These are phyloP conservation scores for Talaromyces sp. DNA, from an alignment of 2,329 filamentous ascomycete genomes.

Conservation along the genomic window DNA sequence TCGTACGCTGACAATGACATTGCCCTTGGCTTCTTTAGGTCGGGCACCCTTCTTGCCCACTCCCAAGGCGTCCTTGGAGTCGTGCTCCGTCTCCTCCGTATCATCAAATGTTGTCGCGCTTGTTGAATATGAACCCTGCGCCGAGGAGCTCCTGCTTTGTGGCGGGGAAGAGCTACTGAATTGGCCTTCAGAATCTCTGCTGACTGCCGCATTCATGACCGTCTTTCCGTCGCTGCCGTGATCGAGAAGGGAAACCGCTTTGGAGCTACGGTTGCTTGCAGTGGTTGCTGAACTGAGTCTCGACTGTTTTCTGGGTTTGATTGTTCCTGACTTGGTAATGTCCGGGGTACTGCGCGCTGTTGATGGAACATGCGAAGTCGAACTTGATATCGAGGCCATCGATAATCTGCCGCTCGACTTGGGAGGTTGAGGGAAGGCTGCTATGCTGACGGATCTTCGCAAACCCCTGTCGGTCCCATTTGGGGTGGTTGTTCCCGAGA, in stretches of 20 bases:
- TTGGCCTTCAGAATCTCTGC: constrained; percentile 69
- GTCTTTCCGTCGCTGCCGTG: constrained; percentile 74
- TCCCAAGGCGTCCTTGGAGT: constrained; percentile 53
- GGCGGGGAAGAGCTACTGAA: constrained; percentile 77
- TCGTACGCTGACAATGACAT: constrained; percentile 91
- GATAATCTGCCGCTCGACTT: constrained; percentile 63
- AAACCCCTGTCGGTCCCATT: constrained; percentile 62
- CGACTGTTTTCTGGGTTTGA: constrained; percentile 55
- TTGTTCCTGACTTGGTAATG: constrained; percentile 40
- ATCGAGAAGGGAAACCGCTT: constrained; percentile 72
- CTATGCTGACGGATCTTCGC: constrained; percentile 87
- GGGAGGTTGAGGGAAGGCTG: constrained; percentile 87
- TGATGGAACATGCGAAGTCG: constrained; percentile 18
- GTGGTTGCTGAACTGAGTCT: constrained; percentile 55
- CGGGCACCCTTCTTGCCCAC: constrained; percentile 31
- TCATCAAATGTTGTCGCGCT: constrained; percentile 88
- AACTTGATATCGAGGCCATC: constrained; percentile 48
- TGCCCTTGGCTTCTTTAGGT: constrained; percentile 76
- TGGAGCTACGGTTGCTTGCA: constrained; percentile 47
- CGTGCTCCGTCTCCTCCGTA: constrained; percentile 53
- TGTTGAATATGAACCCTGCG: constrained; percentile 87
- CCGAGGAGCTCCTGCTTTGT: constrained; percentile 86
- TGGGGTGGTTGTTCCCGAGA: constrained; percentile 53
- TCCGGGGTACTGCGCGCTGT: constrained; percentile 37
- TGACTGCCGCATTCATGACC: constrained; percentile 58